Evolutionary conservation across 257 asterid species (phyloP).

Genomic region (Fraxinus excelsior): DNA sequence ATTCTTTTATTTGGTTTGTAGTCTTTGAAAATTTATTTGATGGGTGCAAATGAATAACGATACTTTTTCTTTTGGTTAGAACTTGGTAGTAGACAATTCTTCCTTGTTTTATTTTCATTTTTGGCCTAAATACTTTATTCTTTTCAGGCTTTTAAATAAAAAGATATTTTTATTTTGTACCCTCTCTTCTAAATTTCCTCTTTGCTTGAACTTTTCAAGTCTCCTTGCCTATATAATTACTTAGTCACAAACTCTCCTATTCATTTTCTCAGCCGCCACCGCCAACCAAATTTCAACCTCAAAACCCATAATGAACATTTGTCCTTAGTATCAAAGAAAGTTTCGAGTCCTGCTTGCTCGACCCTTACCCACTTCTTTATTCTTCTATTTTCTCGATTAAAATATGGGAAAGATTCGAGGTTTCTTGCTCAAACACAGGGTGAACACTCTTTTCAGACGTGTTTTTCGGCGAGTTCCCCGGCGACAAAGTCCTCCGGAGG

Average conservation of each 20-base stretch:
- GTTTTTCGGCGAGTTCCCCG: slow-evolving; percentile 35
- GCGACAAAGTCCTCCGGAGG: slow-evolving; percentile 19
- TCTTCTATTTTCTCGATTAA: neutral
- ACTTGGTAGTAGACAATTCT: no score
- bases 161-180: no score
- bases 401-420: slow-evolving; percentile 54
- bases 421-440: slow-evolving; percentile 52
- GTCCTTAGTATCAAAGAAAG: neutral
- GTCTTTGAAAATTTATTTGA: no score
- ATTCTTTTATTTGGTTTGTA: no score
- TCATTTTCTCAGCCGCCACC: neutral
- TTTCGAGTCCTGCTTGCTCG: neutral
- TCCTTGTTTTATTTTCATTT: no score
- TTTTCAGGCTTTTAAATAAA: no score
- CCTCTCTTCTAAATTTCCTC: no score
- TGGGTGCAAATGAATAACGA: no score
- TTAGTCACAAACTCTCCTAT: neutral
- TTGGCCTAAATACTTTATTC: no score
- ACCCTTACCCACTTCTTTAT: neutral
- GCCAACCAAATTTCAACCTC: neutral
- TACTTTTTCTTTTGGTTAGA: no score
- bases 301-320: neutral
- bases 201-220: neutral
- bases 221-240: neutral
- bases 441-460: slow-evolving; percentile 36